Evolutionary conservation across 306 rosid genomes (phyloP), one percentile per base, ranked within the genome.

Genomic region (Lotus japonicus): DNA sequence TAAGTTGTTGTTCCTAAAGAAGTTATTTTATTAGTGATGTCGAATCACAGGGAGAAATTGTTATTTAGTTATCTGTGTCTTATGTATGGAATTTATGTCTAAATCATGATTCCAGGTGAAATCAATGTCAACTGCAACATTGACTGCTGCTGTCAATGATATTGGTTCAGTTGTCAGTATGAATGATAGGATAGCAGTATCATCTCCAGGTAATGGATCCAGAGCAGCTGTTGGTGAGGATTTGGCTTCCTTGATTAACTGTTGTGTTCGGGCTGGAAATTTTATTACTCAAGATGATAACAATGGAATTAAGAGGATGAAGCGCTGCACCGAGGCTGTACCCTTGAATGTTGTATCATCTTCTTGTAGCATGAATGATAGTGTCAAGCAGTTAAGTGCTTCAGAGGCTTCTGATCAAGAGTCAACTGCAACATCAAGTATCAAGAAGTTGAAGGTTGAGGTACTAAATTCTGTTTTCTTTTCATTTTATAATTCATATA

Each of bases 161-260:
- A 85, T 94, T 56, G 85, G 90, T 33, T 90, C 97, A 15, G 95
- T 94, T 53, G 91, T 94, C 53, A 86, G 87, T 68, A 85, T 94
- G 99, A 85, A 71, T 79, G 99, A 94, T 82, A 88, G 88, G 75
- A 88, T 90, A 81, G 96, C 97, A 65, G 97, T 95, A 77, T 88
- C 99, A 41, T 92, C 96, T 12, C 99, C 96, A 12, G 96, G 92
- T 11, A 88, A 87, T 81, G 97, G 97, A 80, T 94, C 97, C 46
- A 84, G 95, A 85, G 97, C 97, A 68, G 95, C 99, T 54, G 88
- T 94, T 73, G 97, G 97, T 49, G 99, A 94, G 84, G 96, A 94
- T 76, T 76, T 94, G 86, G 97, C 84, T 84, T 91, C 95, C 78
- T 80, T 90, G 95, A 94, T 96, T 17, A 86, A 84, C 61, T 94